Evolutionary conservation across 2,329 filamentous ascomycete species (phyloP), one percentile per base, ranked within the genome.

Genomic region (Fusarium armeniacum): DNA sequence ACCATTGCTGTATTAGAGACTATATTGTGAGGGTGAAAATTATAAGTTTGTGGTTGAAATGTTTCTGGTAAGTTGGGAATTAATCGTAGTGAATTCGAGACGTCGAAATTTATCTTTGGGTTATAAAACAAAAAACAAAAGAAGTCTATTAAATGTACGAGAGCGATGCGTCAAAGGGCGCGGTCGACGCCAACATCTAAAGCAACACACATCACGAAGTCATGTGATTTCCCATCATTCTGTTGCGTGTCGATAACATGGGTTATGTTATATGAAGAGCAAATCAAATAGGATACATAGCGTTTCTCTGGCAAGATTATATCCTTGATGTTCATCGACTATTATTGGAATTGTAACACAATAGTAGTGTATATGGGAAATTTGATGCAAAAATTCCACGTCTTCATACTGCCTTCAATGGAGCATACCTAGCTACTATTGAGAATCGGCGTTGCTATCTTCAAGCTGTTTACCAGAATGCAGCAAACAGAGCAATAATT

Each of bases 161-260:
- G 20, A 18, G 38, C 55, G 72, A 64, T 69, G 58, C 43, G 62
- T 65, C 50, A 56, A 74, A 74, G 60, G 71, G 73, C 73, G 73
- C 62, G 52, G 51, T 41, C 51, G 55, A 58, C 53, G 51, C 54
- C 68, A 56, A 76, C 58, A 74, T 76, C 74, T 22, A 76, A 58
- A 76, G 74, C 73, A 75, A 75, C 73, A 74, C 72, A 63, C 24
- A 74, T 73, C 74, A 59, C 73, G 70, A 68, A 58, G 64, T 76
- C 74, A 76, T 73, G 74, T 76, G 74, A 76, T 49, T 12, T 30
- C 18, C 10, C n/a, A 24, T 33, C 22, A 16, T 18, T 16, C 24
- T 35, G n/a, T n/a, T 24, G 20, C 18, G n/a, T 16, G 2, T 16
- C 15, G 9, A 41, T 11, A 40, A 40, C 35, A 10, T 22, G 24